Evolutionary conservation across 75 land plant species (phyloP), one percentile per base, ranked within the genome.

Genomic region (Picea glauca): DNA sequence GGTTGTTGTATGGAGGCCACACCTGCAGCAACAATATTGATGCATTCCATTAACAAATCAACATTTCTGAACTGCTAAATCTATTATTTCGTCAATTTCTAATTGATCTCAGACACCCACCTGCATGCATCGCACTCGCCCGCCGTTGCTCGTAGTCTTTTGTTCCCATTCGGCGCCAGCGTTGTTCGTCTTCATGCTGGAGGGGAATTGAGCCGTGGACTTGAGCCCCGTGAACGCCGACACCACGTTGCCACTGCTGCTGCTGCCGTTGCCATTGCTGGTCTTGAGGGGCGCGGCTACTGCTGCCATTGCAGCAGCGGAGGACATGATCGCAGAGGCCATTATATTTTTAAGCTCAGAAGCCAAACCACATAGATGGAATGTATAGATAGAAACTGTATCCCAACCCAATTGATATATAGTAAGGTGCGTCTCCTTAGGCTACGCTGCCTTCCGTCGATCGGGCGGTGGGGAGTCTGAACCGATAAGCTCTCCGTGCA

Each of bases 41-140:
- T 56, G 26, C 1, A 54, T 7, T 26, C 62, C 7, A 50, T 13
- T 58, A 18, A 3, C 32, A 0, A 68, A 14, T 26, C 18, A 31
- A 0, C n/a, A 26, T 31, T 68, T 20, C 17, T 14, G 3, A 14
- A 13, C 15, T 14, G 5, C 5, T 33, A 68, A 5, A 31, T 14
- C 30, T 12, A 67, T 33, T 12, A 4, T 3, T 68, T 68, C 17
- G 15, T 21, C 30, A 32, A 13, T 20, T 13, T 66, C 6, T 5
- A 68, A 11, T 68, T 31, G 1, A 33, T 68, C 15, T 13, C 15
- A 26, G 1, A 7, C 65, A n/a, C 14, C 72, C 17, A 87, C 94
- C 86, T 81, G 60, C 92, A 92, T 92, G 87, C 90, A 87, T 18
- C 64, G 66, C 21, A 88, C 88, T 57, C 87, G 83, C 83, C 91